Evolutionary conservation across 352 stramenopile species (phyloP), one percentile per base, ranked within the genome.

Genomic region (Globisporangium nodosum): DNA sequence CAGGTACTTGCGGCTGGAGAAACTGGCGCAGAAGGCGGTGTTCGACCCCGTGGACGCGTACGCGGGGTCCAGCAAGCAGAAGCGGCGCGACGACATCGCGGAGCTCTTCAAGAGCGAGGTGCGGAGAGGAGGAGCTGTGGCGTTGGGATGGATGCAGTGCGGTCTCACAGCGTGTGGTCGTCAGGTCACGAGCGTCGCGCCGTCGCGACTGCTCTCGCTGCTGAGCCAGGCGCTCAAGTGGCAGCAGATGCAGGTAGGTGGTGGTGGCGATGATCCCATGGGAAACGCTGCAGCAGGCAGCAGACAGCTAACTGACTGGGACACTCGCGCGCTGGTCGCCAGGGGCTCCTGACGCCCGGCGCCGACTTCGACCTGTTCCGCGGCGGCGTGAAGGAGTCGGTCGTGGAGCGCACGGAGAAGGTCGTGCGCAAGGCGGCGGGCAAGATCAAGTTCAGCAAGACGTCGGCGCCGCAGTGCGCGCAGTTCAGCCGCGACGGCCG

Each of bases 361-460:
- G 56, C 68, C 20, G 78, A 92, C 64, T 88, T 82, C 57, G 88
- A 96, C 68, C 46, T 98, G 35, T 97, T 97, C 55, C 69, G 71
- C 37, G 86, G 86, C 37, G 71, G 62, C 6, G 52, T 56, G 1
- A 92, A 92, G 63, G 61, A 83, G 43, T 70, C 68, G 1, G 52
- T 74, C 27, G 61, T 85, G 12, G 85, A 92, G 40, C 78, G 71
- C 2, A 64, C 65, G 0, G 85, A 95, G 49, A 79, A 87, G 46
- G 46, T 81, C 4, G 77, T 90, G 31, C 68, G 76, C 35, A 90
- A 88, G 48, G 68, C 77, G 12, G 74, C 74, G 2, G 72, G 81
- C 15, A 92, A 94, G 58, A 94, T 97, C 70, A 96, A 96, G 69
- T 97, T 97, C 66, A 83, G 77, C 51, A 85, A 92, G 54, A 78